These are phyloP conservation scores for Coffea canephora DNA, from an alignment of 257 asterid genomes.

Conservation along the genomic window DNA sequence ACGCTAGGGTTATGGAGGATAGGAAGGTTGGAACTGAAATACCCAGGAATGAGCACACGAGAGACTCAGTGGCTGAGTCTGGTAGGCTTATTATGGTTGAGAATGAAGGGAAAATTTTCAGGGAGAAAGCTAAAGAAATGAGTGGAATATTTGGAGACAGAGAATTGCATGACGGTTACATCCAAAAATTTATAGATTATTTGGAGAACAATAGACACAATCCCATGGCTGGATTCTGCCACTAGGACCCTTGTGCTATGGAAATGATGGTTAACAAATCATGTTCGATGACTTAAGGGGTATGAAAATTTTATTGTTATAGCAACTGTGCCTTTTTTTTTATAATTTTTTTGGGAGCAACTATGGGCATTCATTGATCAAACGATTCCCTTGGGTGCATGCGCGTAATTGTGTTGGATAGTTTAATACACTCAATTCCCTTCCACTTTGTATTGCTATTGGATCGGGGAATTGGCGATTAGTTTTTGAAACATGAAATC, in stretches of 20 bases:
- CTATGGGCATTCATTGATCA: too few species aligned
- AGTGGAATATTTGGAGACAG: conserved; percentile 19
- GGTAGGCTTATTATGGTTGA: conserved; percentile 12
- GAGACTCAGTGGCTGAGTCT: conserved; percentile 20
- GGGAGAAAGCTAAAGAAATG: conserved; percentile 18
- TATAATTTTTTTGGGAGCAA: too few species aligned
- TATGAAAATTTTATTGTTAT: too few species aligned
- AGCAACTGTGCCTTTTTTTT: too few species aligned
- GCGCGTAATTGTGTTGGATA: too few species aligned
- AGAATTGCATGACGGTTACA: conserved; percentile 14
- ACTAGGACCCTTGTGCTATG: background rate
- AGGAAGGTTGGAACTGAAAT: conserved; percentile 12
- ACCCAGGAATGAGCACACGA: conserved; percentile 10
- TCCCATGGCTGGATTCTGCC: background rate
- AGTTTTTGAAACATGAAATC: too few species aligned
- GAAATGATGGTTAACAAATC: too few species aligned
- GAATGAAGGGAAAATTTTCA: conserved; percentile 7
- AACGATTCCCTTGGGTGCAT: too few species aligned
- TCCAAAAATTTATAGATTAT: conserved; percentile 12
- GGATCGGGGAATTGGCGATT: too few species aligned
- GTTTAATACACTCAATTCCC: too few species aligned
- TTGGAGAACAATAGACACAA: conserved; percentile 1
- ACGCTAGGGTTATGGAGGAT: conserved; percentile 17
- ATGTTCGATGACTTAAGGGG: too few species aligned
- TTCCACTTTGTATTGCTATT: too few species aligned